These are phyloP conservation scores for Phytophthora fragariae DNA, from an alignment of 352 stramenopile species.

Conservation along the genomic window DNA sequence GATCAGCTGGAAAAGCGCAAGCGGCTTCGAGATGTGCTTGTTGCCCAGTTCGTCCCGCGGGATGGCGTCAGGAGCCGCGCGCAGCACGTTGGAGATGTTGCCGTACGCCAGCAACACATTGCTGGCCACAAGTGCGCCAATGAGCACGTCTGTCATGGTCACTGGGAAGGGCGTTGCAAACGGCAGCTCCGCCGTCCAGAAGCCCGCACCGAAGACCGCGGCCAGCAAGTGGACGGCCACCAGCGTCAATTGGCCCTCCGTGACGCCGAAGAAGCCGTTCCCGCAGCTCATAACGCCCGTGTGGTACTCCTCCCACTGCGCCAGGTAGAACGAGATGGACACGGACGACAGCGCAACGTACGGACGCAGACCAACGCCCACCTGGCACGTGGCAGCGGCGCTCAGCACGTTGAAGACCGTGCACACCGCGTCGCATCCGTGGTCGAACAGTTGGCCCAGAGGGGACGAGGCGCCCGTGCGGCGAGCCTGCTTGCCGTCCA, in stretches of 20 bases:
- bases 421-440: conserved; percentile 92
- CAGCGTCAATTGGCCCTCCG: conserved; percentile 83
- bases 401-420: conserved; percentile 86
- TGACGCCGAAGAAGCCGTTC: conserved; percentile 86
- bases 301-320: conserved; percentile 92
- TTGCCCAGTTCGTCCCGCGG: conserved; percentile 74
- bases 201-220: conserved; percentile 58
- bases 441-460: conserved; percentile 98
- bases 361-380: conserved; percentile 49
- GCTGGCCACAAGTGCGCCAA: conserved; percentile 65
- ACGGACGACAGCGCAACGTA: conserved; percentile 80
- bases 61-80: conserved; percentile 59
- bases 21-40: conserved; percentile 85
- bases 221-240: conserved; percentile 72
- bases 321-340: conserved; percentile 85
- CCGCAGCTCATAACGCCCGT: conserved; percentile 91
- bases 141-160: conserved; percentile 63
- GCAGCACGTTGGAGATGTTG: conserved; percentile 83
- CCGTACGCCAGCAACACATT: conserved; percentile 80
- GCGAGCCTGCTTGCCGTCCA: conserved; percentile 99
- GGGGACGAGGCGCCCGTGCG: conserved; percentile 94
- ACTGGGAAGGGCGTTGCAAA: conserved; percentile 29
- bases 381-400: conserved; percentile 68
- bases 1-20: conserved; percentile 81
- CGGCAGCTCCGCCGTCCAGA: conserved; percentile 62